phyloP scores from a whole-genome alignment of 2,329 filamentous ascomycete species.

The Penicillium sclerotigenum region DNA sequence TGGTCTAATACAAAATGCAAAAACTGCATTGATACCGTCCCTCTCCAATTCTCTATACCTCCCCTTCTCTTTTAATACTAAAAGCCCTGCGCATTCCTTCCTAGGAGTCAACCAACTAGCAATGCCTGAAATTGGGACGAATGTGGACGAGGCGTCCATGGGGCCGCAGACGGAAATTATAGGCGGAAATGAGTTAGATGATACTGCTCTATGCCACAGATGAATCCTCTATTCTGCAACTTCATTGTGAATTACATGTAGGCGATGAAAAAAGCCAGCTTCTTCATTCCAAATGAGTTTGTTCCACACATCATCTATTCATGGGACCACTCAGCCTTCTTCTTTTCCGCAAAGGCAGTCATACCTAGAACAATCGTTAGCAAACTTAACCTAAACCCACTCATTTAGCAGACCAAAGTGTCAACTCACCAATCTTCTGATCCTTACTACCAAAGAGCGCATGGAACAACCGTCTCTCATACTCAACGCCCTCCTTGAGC shows the following conservation, averaged over 20 bases:
- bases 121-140: too few species aligned
- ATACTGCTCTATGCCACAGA: neutral
- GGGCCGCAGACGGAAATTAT: slow-evolving; percentile 6
- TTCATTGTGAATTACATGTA: neutral
- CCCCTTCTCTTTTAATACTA: neutral
- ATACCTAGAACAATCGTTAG: slow-evolving; percentile 50
- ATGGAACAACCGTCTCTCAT: slow-evolving; percentile 90
- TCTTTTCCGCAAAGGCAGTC: slow-evolving; percentile 93
- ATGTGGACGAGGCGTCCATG: slow-evolving; percentile 7
- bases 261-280: neutral
- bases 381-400: neutral
- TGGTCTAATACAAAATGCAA: neutral
- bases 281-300: neutral
- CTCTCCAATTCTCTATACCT: neutral
- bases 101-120: too few species aligned
- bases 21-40: too few species aligned
- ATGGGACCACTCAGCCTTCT: slow-evolving; percentile 86
- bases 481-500: slow-evolving; percentile 88
- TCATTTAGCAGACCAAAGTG: neutral
- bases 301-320: slow-evolving; percentile 51
- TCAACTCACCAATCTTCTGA: slow-evolving; percentile 78
- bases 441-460: slow-evolving; percentile 88
- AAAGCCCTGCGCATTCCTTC: too few species aligned
- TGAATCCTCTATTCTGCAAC: slow-evolving; percentile 3
- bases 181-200: slow-evolving; percentile 3